Evolutionary conservation across 371 early-diverging fungal species (phyloP), one percentile per base, ranked within the genome.

Genomic region (Saksenaea vasiformis): DNA sequence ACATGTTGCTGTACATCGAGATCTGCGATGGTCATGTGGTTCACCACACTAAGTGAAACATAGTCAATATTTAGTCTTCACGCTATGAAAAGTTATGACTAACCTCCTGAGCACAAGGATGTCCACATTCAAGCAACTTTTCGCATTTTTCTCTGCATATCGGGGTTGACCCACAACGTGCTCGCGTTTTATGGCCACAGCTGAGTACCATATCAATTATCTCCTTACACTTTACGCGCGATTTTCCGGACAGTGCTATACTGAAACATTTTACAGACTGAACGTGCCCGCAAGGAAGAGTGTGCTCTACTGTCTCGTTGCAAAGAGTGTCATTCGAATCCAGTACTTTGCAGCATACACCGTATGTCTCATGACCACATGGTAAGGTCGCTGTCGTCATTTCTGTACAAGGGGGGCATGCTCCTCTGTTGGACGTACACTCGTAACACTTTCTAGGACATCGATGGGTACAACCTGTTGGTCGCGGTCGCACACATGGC

Each of bases 381-480:
- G 56, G 47, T n/a, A 71, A 47, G 3, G 19, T 22, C 13, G 68
- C 31, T 14, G 27, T 35, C 3, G 24, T 35, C 5, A 39, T n/a
- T 22, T 59, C 54, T 13, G 44, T 35, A 43, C 78, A 81, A 19
- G 78, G 77, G 17, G 77, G 73, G 57, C 81, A 81, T 1, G 11
- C 10, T 1, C 67, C 64, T 11, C 47, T n/a, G 1, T 69, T 58
- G 13, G 64, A 41, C 1, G 57, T 28, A 22, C 80, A 80, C 28
- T 69, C 69, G 27, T 58, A 65, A 39, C 81, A 80, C 28, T 59
- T 69, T 13, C 68, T 74, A 0, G 57, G 59, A 59, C 81, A 81
- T 1, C 39, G n/a, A 22, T 81, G 81, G 0, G n/a, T 38, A 47
- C 81, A 81, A 1, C 58, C 59, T 0, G 51, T 53, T 5, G 70